A percentile compares a stretch with the other conserved stretches of the same genome.
Evolutionary conservation across 177 flowering plant species (phyloP).

Genomic region (Vitis hybrid): DNA sequence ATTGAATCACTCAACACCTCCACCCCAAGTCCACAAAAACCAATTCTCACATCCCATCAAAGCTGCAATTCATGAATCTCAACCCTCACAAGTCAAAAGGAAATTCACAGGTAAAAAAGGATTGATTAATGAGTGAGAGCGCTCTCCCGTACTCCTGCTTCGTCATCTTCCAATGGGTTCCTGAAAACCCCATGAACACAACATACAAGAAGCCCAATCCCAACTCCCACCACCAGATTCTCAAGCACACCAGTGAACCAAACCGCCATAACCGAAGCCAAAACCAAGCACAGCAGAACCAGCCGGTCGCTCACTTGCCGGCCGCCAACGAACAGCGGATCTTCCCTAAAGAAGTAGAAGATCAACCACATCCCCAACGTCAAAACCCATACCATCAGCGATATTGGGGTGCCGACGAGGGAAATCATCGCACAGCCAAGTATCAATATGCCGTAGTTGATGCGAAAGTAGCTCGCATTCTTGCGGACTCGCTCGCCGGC

Average conservation of each 20-base stretch:
- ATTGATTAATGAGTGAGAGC: slow-evolving; percentile 18
- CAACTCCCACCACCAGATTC: slow-evolving; percentile 23
- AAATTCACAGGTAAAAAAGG: not conserved
- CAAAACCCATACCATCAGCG: slow-evolving; percentile 27
- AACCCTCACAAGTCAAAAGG: not conserved
- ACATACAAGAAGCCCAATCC: slow-evolving; percentile 22
- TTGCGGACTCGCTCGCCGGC: slow-evolving; percentile 24
- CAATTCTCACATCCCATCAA: no score
- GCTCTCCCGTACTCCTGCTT: slow-evolving; percentile 35
- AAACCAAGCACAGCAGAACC: slow-evolving; percentile 25
- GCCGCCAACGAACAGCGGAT: slow-evolving; percentile 35
- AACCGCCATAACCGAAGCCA: slow-evolving; percentile 13
- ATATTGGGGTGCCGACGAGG: slow-evolving; percentile 34
- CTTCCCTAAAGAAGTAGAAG: slow-evolving; percentile 43
- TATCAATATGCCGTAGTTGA: slow-evolving; percentile 39
- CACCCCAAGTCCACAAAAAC: no score
- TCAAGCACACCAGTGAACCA: slow-evolving; percentile 26
- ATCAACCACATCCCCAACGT: slow-evolving; percentile 34
- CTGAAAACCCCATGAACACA: slow-evolving; percentile 44
- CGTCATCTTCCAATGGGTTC: slow-evolving; percentile 43
- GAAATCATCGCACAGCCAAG: slow-evolving; percentile 24
- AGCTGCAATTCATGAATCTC: no score
- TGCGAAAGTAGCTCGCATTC: slow-evolving; percentile 34
- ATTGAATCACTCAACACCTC: no score
- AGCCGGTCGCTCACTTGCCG: slow-evolving; percentile 26